Evolutionary conservation across 2,329 filamentous ascomycete genomes (phyloP), one percentile per base, ranked within the genome.

Genomic region (Colletotrichum sp.): DNA sequence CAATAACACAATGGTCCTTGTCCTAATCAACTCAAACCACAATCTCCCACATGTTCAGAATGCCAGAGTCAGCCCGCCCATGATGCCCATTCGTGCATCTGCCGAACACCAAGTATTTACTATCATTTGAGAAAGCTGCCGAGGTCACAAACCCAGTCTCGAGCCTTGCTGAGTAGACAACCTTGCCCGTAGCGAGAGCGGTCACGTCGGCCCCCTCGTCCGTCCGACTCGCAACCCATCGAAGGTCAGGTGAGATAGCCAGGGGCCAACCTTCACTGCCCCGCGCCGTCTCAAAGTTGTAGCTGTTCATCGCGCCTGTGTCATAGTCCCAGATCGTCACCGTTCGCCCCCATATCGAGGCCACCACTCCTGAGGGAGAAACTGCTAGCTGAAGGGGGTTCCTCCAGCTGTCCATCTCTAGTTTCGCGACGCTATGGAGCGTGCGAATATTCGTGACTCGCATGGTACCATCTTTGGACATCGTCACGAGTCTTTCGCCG

Each of bases 121-220:
- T 28, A 7, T 73, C 65, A 8, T 18, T 26, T 7, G 69, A 76
- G 34, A 76, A 77, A 3, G 74, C 67, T 1, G 76, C 76, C 18
- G 74, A 59, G 4, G 66, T 63, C 12, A 65, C 76, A 34, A 77
- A 77, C 4, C 76, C 76, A 10, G 75, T 49, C 39, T 73, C 76
- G 0, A 77, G 32, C 5, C 67, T 64, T 12, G 71, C 71, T 32
- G 74, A 64, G 67, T 73, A 77, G 15, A 75, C 49, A 0, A 76
- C 67, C 57, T 64, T 71, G 12, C 76, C 74, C 32, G 73, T 76
- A 13, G 76, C 32, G 15, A 76, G 68, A 3, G 76, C 76, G 3
- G 74, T 66, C 13, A 76, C 70, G 9, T 77, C 76, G 6, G 74
- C 76, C 8, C 76, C 76, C 26, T 76, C 66, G 6, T 77, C 76